Evolutionary conservation across 768 basidiomycete genomes (phyloP), one percentile per base, ranked within the genome.

Genomic region (Rubroboletus pulcherrimus): DNA sequence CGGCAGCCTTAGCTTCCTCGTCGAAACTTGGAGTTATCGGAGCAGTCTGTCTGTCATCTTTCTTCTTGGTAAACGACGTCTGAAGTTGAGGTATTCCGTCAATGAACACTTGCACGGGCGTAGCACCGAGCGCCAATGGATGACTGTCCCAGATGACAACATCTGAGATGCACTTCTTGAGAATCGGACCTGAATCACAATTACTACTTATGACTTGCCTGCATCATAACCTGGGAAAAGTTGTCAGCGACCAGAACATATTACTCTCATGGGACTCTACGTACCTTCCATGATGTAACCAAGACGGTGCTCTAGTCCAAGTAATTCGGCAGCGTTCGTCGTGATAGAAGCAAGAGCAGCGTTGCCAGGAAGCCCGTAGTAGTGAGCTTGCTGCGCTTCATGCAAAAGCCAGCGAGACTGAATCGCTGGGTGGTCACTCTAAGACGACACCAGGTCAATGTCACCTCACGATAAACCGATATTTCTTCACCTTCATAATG

Each of bases 371-470:
- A 95, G 77, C 11, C 91, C 91, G 62, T 88, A 91, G 66, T 85
- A 87, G 65, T 87, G 83, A 0, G 87, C 89, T 70, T 90, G 89
- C 63, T 91, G 89, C 5, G 92, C 91, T 69, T 95, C 92, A 60
- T 84, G 89, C 21, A 92, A 66, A 10, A 96, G 77, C 71, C 87
- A 86, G 5, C 92, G 82, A 6, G 86, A 86, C 54, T 92, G 81
- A 45, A 84, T 62, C 2, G 72, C 77, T 1, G 85, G 81, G 60
- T 88, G 86, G 61, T 87, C 85, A 49, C 85, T 86, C 87, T 89
- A 54, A 8, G 9, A 50, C 8, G 29, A n/a, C 3, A 38, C 14
- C 7, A 7, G 24, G 24, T 59, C 21, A 55, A 40, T 7, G 29
- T 42, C 43, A 9, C 19, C 5, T 37, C 34, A 24, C 5, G 62